Conservation (phyloP, 75 land plant genomes). For the Chamaecyparis obtusa region DNA sequence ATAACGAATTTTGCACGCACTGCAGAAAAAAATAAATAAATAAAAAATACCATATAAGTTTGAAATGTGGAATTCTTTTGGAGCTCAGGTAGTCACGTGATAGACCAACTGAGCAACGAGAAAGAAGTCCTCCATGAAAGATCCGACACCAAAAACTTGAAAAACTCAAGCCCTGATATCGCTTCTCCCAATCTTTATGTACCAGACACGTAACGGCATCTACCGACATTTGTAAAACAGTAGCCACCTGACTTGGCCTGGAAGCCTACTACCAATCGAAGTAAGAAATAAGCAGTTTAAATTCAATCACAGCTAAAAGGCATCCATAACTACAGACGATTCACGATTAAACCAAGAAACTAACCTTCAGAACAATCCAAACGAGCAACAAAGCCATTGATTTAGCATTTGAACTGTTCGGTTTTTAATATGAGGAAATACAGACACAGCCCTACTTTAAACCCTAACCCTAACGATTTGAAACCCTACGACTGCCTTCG, state of each 20-base stretch:
- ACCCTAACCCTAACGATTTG: too few species aligned
- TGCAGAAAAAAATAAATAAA: background rate
- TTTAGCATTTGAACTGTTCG: too few species aligned
- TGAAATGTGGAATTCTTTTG: conserved; percentile 1
- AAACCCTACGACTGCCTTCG: too few species aligned
- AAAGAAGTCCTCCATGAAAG: background rate
- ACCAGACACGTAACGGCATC: conserved; percentile 6
- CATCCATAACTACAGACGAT: too few species aligned
- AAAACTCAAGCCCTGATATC: background rate
- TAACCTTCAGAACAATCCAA: too few species aligned
- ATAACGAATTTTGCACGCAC: background rate
- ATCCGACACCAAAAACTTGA: background rate
- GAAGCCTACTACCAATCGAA: too few species aligned
- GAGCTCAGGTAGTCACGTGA: background rate
- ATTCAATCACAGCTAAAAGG: too few species aligned
- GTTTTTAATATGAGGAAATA: too few species aligned
- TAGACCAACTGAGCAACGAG: background rate
- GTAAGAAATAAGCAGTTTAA: too few species aligned
- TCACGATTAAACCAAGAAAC: too few species aligned
- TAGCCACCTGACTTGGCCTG: conserved; percentile 4
- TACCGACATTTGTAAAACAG: background rate
- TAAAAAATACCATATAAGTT: background rate
- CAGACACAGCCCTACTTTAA: too few species aligned
- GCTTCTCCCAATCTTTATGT: background rate
- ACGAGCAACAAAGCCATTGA: too few species aligned